Evolutionary conservation across 495 filamentous ascomycete genomes (phyloP), one percentile per base, ranked within the genome.

Genomic region (Parmelia sp.): DNA sequence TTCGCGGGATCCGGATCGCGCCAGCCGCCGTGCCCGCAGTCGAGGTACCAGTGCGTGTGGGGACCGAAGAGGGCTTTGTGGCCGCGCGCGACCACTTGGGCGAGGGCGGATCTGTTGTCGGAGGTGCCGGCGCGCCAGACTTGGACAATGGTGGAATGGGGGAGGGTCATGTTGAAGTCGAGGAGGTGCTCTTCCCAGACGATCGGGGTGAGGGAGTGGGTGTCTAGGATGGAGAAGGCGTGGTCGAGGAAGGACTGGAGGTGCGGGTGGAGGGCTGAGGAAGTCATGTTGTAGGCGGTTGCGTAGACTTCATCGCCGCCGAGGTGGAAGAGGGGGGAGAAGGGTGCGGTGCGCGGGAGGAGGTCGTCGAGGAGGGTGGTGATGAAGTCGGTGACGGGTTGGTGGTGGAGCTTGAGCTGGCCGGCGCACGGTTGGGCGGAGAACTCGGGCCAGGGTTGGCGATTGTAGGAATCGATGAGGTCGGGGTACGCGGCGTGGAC

Each of bases 21-120:
- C 87, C 87, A 93, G 67, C 89, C 82, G 23, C 89, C 88, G 59
- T 81, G 79, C 11, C 90, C 89, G 71, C 89, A 92, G 80, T 92
- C 89, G 58, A 92, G 84, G 66, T 92, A 91, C 66, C 87, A 91
- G 69, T 76, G 87, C 61, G 89, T 83, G 72, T 90, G 90, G 71
- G 88, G 85, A 35, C 89, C 89, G 33, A 81, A 82, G 51, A 92
- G 81, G 4, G 84, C 87, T 66, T 85, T 83, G 74, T 87, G 77
- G 2, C 90, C 90, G 58, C 77, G 75, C 9, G 68, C 75, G 1
- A 86, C 58, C 23, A 57, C 47, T 84, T 40, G 83, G 75, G 51
- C 75, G 71, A 64, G 79, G 77, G 59, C 88, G 82, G 58, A 61
- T 40, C 39, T 40, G 39, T 40, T 40, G 7, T 12, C 12, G 39